phyloP scores from a whole-genome alignment of 495 filamentous ascomycete species.

The Penicillium dipodomyicola region DNA sequence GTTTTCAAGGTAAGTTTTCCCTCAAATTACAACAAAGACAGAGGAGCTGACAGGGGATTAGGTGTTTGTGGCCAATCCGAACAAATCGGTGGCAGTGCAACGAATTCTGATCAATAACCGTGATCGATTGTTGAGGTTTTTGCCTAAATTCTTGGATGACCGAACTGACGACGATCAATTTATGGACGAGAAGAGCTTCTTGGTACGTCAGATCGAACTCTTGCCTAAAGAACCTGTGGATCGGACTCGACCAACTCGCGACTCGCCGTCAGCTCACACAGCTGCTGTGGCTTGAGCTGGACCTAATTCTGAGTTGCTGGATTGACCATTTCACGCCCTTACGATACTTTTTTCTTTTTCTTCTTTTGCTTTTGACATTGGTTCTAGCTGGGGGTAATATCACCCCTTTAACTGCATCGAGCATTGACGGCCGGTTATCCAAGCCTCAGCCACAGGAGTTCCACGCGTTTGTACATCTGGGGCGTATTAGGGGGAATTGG shows the following conservation, averaged over 20 bases:
- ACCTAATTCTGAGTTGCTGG: constrained; percentile 18
- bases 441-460: constrained; percentile 24
- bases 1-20: constrained; percentile 78
- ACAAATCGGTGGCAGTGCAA: constrained; percentile 92
- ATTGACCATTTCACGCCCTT: constrained; percentile 15
- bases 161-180: constrained; percentile 98
- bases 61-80: constrained; percentile 97
- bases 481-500: not conserved
- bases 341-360: constrained; percentile 11
- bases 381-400: constrained; percentile 6
- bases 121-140: constrained; percentile 81
- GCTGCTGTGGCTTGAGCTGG: constrained; percentile 31
- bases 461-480: constrained; percentile 15
- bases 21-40: not conserved
- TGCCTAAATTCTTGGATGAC: constrained; percentile 90
- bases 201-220: constrained; percentile 89
- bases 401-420: constrained; percentile 17
- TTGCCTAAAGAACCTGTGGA: constrained; percentile 67
- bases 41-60: constrained; percentile 32
- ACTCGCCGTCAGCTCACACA: constrained; percentile 37
- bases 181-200: constrained; percentile 92
- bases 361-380: constrained; percentile 3
- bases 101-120: constrained; percentile 95
- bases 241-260: constrained; percentile 32
- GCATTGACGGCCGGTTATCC: constrained; percentile 21